phyloP scores from a whole-genome alignment of 495 filamentous ascomycete genomes.

The Aspergillus cavernicola region DNA sequence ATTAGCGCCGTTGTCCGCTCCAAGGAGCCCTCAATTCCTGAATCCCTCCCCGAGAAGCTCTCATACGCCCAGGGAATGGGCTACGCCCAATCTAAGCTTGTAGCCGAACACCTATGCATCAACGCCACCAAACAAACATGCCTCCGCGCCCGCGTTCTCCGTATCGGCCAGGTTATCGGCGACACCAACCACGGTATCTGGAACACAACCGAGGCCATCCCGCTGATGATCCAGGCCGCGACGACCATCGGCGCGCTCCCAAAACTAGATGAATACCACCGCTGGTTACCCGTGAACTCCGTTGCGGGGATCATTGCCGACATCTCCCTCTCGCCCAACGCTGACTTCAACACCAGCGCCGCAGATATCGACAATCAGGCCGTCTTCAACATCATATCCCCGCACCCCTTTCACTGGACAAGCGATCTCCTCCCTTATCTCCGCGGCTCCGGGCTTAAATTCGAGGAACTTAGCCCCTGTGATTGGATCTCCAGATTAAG shows the following conservation, averaged over 20 bases:
- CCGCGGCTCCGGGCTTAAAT: constrained; percentile 16
- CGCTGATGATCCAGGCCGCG: constrained; percentile 52
- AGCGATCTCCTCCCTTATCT: constrained; percentile 23
- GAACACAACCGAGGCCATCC: constrained; percentile 63
- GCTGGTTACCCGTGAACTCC: constrained; percentile 21
- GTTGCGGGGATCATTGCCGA: constrained; percentile 18
- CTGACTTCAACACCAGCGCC: background rate
- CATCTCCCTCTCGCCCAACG: constrained; percentile 13
- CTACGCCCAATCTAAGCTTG: constrained; percentile 62
- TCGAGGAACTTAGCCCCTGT: constrained; percentile 16
- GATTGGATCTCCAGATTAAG: constrained; percentile 21
- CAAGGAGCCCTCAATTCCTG: constrained; percentile 33
- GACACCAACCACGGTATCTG: constrained; percentile 53
- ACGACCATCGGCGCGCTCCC: constrained; percentile 49
- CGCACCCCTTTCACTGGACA: constrained; percentile 27
- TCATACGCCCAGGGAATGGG: constrained; percentile 50
- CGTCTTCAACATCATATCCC: constrained; percentile 25
- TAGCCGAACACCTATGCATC: constrained; percentile 51
- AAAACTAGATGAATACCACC: constrained; percentile 37
- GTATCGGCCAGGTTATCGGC: constrained; percentile 58
- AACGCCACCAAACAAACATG: constrained; percentile 30
- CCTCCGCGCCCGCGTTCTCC: constrained; percentile 36
- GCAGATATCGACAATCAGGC: background rate
- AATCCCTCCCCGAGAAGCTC: constrained; percentile 46
- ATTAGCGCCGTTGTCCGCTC: constrained; percentile 45